A percentile compares a stretch with the other conserved stretches of the same genome.
phyloP scores from a whole-genome alignment of 768 basidiomycete genomes.

The Phaffia tasmanica region DNA sequence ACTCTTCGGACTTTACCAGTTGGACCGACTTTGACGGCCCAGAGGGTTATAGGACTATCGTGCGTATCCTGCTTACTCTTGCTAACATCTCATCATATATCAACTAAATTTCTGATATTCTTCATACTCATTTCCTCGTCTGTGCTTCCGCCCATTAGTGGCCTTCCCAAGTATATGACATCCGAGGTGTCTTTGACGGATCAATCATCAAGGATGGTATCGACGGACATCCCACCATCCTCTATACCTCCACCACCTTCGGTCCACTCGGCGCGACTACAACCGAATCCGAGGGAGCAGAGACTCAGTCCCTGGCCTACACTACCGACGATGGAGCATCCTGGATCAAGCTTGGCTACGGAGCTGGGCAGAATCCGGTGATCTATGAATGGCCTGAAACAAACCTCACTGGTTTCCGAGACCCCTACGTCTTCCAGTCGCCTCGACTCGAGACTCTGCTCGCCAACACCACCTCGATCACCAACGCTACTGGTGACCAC shows the following conservation, averaged over 20 bases:
- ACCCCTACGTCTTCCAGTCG: slow-evolving; percentile 30
- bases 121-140: not conserved
- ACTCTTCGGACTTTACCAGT: slow-evolving; percentile 20
- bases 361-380: slow-evolving; percentile 24
- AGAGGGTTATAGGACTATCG: slow-evolving; percentile 24
- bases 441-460: slow-evolving; percentile 22
- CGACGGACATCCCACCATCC: slow-evolving; percentile 27
- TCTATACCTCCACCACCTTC: slow-evolving; percentile 27
- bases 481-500: slow-evolving; percentile 20
- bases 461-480: not conserved
- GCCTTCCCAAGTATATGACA: slow-evolving; percentile 30
- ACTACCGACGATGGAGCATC: slow-evolving; percentile 27
- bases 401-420: slow-evolving; percentile 23
- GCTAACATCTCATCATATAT: not conserved
- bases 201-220: slow-evolving; percentile 27
- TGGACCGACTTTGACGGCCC: slow-evolving; percentile 20
- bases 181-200: slow-evolving; percentile 30
- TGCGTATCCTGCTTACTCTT: not conserved
- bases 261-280: slow-evolving; percentile 27
- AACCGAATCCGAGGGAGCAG: slow-evolving; percentile 24
- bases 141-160: slow-evolving; percentile 9
- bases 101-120: too few species aligned
- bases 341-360: slow-evolving; percentile 28
- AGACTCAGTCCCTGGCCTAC: slow-evolving; percentile 28
- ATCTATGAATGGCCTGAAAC: slow-evolving; percentile 18